Conservation (phyloP, 352 stramenopile genomes). For the Globisporangium middletonii region DNA sequence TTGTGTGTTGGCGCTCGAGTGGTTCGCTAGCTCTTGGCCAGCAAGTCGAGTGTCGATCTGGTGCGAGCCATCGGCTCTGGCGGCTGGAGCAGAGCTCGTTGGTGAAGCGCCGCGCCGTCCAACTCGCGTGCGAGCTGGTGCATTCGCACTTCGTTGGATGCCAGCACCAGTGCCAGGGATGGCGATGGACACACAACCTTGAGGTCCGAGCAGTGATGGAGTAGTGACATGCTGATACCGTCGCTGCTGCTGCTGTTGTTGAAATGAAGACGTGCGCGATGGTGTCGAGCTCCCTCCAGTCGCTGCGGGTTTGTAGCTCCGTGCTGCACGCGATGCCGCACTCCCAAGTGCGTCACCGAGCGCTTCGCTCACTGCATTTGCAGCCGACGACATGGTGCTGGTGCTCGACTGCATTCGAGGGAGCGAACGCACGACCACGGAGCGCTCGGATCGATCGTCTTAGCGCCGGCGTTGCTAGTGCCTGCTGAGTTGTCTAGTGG, state of each 20-base stretch:
- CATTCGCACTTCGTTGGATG: not conserved
- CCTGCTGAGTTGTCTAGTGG: too few species aligned
- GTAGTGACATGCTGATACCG: not conserved
- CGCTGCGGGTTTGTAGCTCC: not conserved
- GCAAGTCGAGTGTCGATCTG: not conserved
- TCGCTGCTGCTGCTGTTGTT: not conserved
- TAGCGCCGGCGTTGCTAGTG: too few species aligned
- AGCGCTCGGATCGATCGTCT: too few species aligned
- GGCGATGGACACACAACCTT: not conserved
- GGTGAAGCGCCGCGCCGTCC: not conserved
- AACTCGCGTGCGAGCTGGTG: not conserved
- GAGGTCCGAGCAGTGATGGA: not conserved
- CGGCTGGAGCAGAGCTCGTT: not conserved
- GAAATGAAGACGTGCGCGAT: not conserved
- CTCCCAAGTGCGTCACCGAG: slow-evolving; percentile 16
- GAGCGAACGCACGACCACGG: not conserved
- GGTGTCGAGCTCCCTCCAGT: not conserved
- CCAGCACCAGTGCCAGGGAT: not conserved
- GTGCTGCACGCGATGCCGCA: not conserved
- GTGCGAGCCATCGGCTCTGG: not conserved
- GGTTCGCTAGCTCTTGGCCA: not conserved
- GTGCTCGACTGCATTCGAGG: slow-evolving; percentile 2
- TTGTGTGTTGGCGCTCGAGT: not conserved
- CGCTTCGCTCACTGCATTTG: slow-evolving; percentile 34
- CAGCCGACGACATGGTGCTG: slow-evolving; percentile 11